Base-by-base conservation (phyloP, 345 rosid species). In the Eucalyptus regnans region DNA sequence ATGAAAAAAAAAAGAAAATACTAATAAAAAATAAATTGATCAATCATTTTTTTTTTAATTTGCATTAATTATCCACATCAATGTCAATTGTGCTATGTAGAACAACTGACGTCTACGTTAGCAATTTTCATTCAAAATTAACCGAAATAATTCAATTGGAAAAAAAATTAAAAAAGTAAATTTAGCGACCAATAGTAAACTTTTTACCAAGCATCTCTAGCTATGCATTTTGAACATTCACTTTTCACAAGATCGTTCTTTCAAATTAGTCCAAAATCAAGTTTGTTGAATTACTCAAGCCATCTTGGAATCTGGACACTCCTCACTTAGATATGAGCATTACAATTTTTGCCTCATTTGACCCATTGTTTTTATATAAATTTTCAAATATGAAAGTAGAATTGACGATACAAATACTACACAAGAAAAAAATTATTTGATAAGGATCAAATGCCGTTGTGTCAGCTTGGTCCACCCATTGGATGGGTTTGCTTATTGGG, bases 91-190 rank as follows among this genome's bases (percentile, higher is more conserved):
- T 25, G 14, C 2, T 12, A 60, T 11, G 8, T 62, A 0, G 4
- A 13, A 62, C 2, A 1, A 12, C 0, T 2, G 4, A 12, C 7
- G 2, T 62, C 17, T 2, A 12, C 15, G 1, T 62, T 13, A 29
- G 2, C 0, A 3, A 29, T 62, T 62, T 60, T 62, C 33, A 12
- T 6, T 62, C 31, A 27, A 62, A 62, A 62, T 62, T 62, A 29
- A 29, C 16, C 16, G 1, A 27, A 60, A 62, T 12, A 2, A 29
- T 12, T 29, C 8, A 6, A 62, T 62, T 12, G 68, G 2, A 0
- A 29, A 27, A 62, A 27, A 11, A 27, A 43, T 33, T 5, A 5
- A 5, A 31, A 17, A 6, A 16, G 6, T 0, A 16, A 66, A 37
- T 16, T 68, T 31, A 17, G 44, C 7, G 0, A 33, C 12, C 80